phyloP scores from a whole-genome alignment of 192 early-diverging fungal species.

The Diversispora epigaea region DNA sequence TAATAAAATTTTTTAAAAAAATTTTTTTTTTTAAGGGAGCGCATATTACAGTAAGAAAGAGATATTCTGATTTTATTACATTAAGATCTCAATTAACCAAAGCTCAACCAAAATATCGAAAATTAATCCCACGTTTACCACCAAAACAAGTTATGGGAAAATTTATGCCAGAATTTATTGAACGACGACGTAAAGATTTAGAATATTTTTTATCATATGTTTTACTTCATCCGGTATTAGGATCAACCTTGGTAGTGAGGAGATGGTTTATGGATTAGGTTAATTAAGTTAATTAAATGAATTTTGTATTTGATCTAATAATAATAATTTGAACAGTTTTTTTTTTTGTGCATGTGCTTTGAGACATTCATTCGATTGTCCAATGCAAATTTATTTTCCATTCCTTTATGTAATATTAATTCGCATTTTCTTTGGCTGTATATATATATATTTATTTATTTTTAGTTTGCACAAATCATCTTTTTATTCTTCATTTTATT shows the following conservation, averaged over 20 bases:
- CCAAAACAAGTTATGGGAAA: slow-evolving; percentile 47
- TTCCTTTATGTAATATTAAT: too few relatives aligned
- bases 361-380: too few relatives aligned
- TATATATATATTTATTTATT: too few relatives aligned
- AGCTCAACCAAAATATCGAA: slow-evolving; percentile 39
- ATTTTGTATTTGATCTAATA: too few relatives aligned
- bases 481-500: too few relatives aligned
- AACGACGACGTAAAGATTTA: slow-evolving; percentile 41
- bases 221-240: slow-evolving; percentile 43
- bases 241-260: slow-evolving; percentile 40
- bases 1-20: too few relatives aligned
- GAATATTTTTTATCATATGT: slow-evolving; percentile 51
- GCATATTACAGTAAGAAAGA: slow-evolving; percentile 39
- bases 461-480: too few relatives aligned
- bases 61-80: slow-evolving; percentile 48
- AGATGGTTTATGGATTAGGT: slow-evolving; percentile 37
- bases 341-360: too few relatives aligned
- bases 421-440: too few relatives aligned
- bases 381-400: too few relatives aligned
- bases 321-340: too few relatives aligned
- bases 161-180: slow-evolving; percentile 46
- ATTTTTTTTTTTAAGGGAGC: slow-evolving; percentile 25
- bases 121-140: slow-evolving; percentile 44
- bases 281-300: too few relatives aligned
- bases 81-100: slow-evolving; percentile 35